Conservation (phyloP, 345 rosid genomes). For the Salix suchowensis region DNA sequence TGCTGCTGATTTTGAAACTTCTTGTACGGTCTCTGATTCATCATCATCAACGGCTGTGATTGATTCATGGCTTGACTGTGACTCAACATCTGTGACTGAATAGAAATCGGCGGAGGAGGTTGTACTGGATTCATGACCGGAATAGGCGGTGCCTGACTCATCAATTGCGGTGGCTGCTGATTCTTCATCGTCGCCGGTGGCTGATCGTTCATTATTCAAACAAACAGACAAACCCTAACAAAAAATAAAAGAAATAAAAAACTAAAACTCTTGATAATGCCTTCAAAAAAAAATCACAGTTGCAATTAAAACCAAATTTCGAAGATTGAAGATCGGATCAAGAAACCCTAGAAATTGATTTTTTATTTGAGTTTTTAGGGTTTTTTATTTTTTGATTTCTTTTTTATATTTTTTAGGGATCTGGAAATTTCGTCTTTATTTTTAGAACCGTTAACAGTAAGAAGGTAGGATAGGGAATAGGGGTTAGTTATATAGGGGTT, state of each 20-base stretch:
- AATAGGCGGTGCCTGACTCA: slow-evolving; percentile 38
- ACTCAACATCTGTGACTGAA: slow-evolving; percentile 24
- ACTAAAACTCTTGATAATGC: background rate
- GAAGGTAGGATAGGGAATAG: no score
- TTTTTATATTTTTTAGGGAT: background rate
- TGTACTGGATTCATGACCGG: slow-evolving; percentile 34
- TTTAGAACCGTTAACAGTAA: background rate
- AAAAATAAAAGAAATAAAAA: background rate
- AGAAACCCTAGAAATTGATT: background rate
- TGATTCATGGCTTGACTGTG: slow-evolving; percentile 37
- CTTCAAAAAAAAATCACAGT: no score
- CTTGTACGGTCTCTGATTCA: slow-evolving; percentile 29
- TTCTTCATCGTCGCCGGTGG: slow-evolving; percentile 35
- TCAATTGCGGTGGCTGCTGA: slow-evolving; percentile 35
- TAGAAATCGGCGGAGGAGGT: background rate
- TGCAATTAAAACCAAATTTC: background rate
- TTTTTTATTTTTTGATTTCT: background rate
- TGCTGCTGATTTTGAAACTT: slow-evolving; percentile 12
- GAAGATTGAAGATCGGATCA: background rate
- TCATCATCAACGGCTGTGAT: slow-evolving; percentile 37
- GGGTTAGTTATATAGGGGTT: background rate
- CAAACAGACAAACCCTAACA: background rate
- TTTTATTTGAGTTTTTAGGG: background rate
- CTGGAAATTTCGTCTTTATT: background rate
- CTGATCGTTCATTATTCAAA: slow-evolving; percentile 50